Conservation (phyloP, 1,284 basidiomycete genomes). For the Boletellus sp. region DNA sequence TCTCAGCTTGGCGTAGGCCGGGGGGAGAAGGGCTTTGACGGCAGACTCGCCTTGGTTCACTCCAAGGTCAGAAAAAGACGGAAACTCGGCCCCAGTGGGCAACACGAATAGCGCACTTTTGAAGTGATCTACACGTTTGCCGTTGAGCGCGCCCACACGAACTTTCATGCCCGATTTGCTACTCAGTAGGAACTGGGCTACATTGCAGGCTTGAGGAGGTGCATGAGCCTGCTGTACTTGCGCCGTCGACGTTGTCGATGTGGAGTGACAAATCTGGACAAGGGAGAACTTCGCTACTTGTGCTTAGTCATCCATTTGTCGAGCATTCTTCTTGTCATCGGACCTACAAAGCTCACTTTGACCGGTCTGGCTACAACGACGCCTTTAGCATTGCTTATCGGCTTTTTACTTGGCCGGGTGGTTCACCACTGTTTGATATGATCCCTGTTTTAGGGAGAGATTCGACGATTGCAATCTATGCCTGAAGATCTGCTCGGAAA, state of each 20-base stretch:
- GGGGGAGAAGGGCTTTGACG: conserved; percentile 87
- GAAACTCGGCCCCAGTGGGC: neutral
- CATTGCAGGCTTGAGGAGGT: conserved; percentile 71
- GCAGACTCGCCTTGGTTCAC: conserved; percentile 76
- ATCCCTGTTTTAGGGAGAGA: too few relatives aligned
- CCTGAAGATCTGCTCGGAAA: too few relatives aligned
- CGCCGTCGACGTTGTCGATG: conserved; percentile 37
- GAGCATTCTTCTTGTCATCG: too few relatives aligned
- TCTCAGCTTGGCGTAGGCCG: conserved; percentile 87
- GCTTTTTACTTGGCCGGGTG: too few relatives aligned
- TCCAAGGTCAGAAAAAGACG: neutral
- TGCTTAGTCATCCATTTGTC: too few relatives aligned
- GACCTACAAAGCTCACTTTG: too few relatives aligned
- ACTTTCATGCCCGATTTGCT: conserved; percentile 87
- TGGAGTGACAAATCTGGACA: neutral
- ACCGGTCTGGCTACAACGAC: too few relatives aligned
- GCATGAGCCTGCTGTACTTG: conserved; percentile 72
- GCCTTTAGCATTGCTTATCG: too few relatives aligned
- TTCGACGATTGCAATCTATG: too few relatives aligned
- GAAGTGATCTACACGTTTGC: conserved; percentile 97
- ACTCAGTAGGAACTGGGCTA: conserved; percentile 82
- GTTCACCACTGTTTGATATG: too few relatives aligned
- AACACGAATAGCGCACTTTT: conserved; percentile 55
- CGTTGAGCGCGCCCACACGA: conserved; percentile 86
- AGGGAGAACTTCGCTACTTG: neutral